Evolutionary conservation across 345 rosid species (phyloP), one percentile per base, ranked within the genome.

Genomic region (Carallia brachiata): DNA sequence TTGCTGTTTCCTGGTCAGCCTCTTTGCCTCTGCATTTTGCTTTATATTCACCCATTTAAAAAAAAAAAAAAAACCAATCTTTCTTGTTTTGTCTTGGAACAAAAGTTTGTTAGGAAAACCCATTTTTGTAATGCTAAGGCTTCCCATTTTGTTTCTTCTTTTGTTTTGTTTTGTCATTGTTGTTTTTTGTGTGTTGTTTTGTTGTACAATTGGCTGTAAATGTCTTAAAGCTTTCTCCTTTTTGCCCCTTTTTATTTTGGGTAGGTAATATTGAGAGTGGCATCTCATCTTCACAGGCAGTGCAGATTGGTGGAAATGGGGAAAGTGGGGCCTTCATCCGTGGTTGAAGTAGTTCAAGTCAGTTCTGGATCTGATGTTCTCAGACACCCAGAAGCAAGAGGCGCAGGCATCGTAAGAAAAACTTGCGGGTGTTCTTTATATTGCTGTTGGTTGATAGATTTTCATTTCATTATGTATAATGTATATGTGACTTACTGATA

Each of bases 1-100:
- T 73, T 86, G 27, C 74, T 80, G 39, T 76, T 84, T 73, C 82
- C 86, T 36, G 96, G 94, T 93, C 73, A 85, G 89, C 10, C 48
- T 13, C 7, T 23, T 27, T 18, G 23, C 31, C 28, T 30, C 9
- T 56, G 28, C 60, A 56, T 19, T 56, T 56, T 44, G 50, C 4
- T 44, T 44, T 44, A 44, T 44, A 12, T 44, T 44, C 50, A 44
- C 5, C 50, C 17, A 13, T 44, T 40, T 12, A 12, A 40, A 10
- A 10, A 2, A 39, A 40, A 44, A 13, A 3, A 44, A 12, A 44
- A 44, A 44, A 4, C 16, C 7, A 27, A 54, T 34, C 63, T 30
- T 23, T 50, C 56, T 23, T 65, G 58, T 48, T 55, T 55, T 69
- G 28, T 5, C 16, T 27, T 56, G 4, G 34, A 27, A 56, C 12